Evolutionary conservation across 1,284 basidiomycete species (phyloP), one percentile per base, ranked within the genome.

Genomic region (Rhodotorula sp.): DNA sequence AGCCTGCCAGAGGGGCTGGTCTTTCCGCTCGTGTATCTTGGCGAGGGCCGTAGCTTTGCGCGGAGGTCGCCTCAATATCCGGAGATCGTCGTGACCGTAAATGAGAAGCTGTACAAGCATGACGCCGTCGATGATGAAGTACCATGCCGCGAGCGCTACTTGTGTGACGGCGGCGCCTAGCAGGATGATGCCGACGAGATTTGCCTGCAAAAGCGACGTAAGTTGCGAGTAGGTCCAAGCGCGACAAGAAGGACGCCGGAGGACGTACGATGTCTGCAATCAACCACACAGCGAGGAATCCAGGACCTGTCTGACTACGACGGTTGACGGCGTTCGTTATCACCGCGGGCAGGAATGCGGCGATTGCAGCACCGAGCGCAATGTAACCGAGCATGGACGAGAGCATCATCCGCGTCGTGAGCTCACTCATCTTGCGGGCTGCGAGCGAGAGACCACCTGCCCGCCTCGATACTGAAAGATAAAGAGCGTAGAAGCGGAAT

Each of bases 1-100:
- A 48, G 2, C 12, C 10, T 18, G n/a, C 21, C 56, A 34, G 28
- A 21, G 34, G 48, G n/a, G n/a, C n/a, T n/a, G n/a, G n/a, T n/a
- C n/a, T 10, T 26, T 28, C 3, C 26, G 28, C 4, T 48, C 50
- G 48, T 47, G 3, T 3, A 34, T 54, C 34, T 7, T 58, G n/a
- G 34, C 21, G 23, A 59, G 48, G 2, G 56, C 21, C 2, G 31
- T 34, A 18, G 55, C 56, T 5, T 45, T 48, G n/a, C n/a, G n/a
- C n/a, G n/a, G n/a, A n/a, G n/a, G n/a, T n/a, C n/a, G n/a, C n/a
- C n/a, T n/a, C n/a, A n/a, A n/a, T n/a, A n/a, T n/a, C n/a, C 38
- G 38, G 34, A 56, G 60, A n/a, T 50, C 61, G 15, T 56, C 45
- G 38, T 68, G 67, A 19, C 67, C 67, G 49, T 57, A 68, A 10